These are phyloP conservation scores for Phialophora expanda DNA, from an alignment of 2,329 filamentous ascomycete species.

Conservation along the genomic window DNA sequence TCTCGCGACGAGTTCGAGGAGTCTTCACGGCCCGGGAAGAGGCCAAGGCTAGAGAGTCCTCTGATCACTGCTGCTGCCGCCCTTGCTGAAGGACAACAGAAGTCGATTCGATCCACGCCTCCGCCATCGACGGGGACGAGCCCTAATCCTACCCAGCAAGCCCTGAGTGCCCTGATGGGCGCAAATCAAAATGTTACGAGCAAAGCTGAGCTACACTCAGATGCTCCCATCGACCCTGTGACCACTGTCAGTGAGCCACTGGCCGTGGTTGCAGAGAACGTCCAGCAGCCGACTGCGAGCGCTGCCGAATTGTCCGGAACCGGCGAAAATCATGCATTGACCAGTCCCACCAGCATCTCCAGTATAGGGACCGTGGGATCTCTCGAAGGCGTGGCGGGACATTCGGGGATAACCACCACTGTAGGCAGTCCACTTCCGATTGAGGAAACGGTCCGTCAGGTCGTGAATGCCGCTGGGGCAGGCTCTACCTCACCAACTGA, in stretches of 20 bases:
- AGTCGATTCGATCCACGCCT: conserved; percentile 39
- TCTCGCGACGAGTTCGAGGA: conserved; percentile 31
- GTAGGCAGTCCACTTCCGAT: conserved; percentile 55
- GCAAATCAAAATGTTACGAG: conserved; percentile 45
- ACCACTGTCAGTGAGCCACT: conserved; percentile 56
- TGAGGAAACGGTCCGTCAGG: conserved; percentile 51
- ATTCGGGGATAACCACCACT: conserved; percentile 57
- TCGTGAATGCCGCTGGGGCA: conserved; percentile 42
- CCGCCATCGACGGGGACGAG: conserved; percentile 42
- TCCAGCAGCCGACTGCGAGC: conserved; percentile 55
- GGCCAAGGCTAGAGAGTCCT: conserved; percentile 44
- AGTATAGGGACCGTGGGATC: conserved; percentile 62
- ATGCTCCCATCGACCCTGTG: conserved; percentile 43
- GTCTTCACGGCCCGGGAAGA: conserved; percentile 45
- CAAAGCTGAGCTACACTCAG: conserved; percentile 31
- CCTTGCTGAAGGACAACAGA: conserved; percentile 57
- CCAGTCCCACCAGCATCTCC: conserved; percentile 60
- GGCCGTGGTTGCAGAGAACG: conserved; percentile 54
- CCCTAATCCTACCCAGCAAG: conserved; percentile 51
- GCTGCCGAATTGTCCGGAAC: conserved; percentile 39
- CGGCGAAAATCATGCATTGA: conserved; percentile 55
- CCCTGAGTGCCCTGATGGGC: conserved; percentile 45
- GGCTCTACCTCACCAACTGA: conserved; percentile 49
- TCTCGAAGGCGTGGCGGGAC: conserved; percentile 55
- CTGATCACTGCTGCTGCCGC: conserved; percentile 59